Conservation (phyloP, 2,329 filamentous ascomycete genomes). For the Trichoderma koningiopsis region DNA sequence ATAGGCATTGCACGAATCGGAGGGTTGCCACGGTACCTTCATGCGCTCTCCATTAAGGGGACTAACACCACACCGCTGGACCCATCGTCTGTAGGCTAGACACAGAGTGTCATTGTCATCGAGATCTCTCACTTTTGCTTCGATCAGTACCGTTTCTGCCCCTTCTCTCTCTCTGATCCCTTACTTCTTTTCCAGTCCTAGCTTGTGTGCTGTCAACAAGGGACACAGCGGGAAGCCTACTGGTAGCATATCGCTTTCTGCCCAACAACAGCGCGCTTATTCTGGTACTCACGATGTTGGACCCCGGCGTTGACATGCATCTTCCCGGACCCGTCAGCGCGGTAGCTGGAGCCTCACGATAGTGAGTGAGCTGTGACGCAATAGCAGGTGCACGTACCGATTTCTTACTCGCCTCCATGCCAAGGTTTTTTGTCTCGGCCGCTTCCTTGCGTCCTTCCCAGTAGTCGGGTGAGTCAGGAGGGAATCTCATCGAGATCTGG, state of each 20-base stretch:
- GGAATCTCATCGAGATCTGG: background rate
- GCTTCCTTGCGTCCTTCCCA: background rate
- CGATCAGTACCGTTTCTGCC: background rate
- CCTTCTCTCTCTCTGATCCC: background rate
- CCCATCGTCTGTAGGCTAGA: background rate
- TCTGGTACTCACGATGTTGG: background rate
- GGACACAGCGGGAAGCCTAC: background rate
- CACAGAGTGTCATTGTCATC: background rate
- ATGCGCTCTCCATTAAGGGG: background rate
- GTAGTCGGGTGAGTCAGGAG: background rate
- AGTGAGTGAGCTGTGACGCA: background rate
- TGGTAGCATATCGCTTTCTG: background rate
- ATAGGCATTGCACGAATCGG: background rate
- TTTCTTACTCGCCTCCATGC: background rate
- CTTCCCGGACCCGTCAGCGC: constrained; percentile 6
- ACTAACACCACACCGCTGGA: background rate
- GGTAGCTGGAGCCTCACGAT: constrained; percentile 1
- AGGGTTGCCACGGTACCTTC: background rate
- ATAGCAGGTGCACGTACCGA: background rate
- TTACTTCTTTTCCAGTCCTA: background rate
- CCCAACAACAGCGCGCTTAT: background rate
- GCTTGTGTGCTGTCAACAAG: background rate
- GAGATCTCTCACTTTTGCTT: background rate
- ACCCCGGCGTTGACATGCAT: constrained; percentile 9
- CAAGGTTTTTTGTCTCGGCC: background rate